Evolutionary conservation across 352 stramenopile genomes (phyloP), one percentile per base, ranked within the genome.

Genomic region (Globisporangium alternatum): DNA sequence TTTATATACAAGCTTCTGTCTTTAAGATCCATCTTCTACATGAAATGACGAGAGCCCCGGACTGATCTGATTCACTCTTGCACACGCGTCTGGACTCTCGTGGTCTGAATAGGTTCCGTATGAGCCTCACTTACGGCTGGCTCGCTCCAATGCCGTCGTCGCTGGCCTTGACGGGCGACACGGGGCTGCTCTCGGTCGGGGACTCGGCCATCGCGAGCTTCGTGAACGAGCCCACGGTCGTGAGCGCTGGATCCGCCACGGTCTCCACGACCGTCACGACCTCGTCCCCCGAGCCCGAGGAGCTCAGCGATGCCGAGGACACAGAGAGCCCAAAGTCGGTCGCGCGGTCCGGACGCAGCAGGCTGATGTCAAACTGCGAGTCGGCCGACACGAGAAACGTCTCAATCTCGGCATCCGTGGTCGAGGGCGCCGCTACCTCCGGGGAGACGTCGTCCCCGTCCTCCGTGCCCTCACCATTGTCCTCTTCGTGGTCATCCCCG

Each of bases 331-430:
- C 72, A 61, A 92, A 92, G 72, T 92, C 83, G 0, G 77, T 87
- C 12, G 81, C 83, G 37, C 82, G 77, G 28, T 90, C 72, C 1
- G 83, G 83, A 21, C 83, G 83, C 67, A 92, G 52, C 57, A 90
- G 57, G 48, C 75, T 87, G n/a, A 90, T 78, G 65, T 92, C 83
- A 41, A 92, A 92, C 60, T 90, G 75, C 45, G 81, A 90, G 9
- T 82, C 78, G 8, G 73, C 71, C 21, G 71, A 77, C 37, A 75
- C 67, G 22, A 88, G 59, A 43, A 82, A 83, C 44, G 75, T 78
- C 58, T 81, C 62, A 56, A 85, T 69, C 61, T 68, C 73, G 22
- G 75, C 66, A 39, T 69, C 72, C 17, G 65, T 51, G n/a, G 35
- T 19, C 17, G 69, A 66, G 45, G 70, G 77, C 3, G 59, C 65